These are phyloP conservation scores for Lizanozyma gosingica DNA, from an alignment of 1,139 yeast genomes.

Conservation along the genomic window DNA sequence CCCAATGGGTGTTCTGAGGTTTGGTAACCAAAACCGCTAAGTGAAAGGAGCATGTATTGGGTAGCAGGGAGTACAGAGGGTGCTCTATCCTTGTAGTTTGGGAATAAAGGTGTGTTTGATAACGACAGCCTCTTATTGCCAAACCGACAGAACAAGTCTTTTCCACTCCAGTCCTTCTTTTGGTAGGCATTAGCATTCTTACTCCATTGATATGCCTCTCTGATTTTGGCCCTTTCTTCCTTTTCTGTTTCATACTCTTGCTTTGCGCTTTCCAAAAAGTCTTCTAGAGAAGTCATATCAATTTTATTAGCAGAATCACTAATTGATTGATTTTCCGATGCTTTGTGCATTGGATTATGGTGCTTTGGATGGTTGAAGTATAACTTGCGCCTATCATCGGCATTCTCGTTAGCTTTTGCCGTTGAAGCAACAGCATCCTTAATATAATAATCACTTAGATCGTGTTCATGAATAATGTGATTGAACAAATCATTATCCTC, in stretches of 20 bases:
- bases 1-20: not conserved
- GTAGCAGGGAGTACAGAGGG: not conserved
- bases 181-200: not conserved
- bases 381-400: not conserved
- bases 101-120: not conserved
- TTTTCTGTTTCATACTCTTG: not conserved
- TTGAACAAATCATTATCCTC: not conserved
- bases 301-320: not conserved
- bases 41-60: not conserved
- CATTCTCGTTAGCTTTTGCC: not conserved
- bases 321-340: not conserved
- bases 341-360: not conserved
- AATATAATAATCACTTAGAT: not conserved
- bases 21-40: not conserved
- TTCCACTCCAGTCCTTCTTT: not conserved
- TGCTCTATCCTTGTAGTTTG: not conserved
- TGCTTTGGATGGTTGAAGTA: not conserved
- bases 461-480: not conserved
- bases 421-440: not conserved
- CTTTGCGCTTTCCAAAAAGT: not conserved
- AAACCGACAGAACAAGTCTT: too few relatives aligned
- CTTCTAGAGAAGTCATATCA: not conserved
- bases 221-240: not conserved
- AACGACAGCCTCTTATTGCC: not conserved
- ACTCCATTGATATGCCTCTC: not conserved